These are phyloP conservation scores for Hymenoscyphus scutula DNA, from an alignment of 2,329 filamentous ascomycete genomes.

Conservation along the genomic window DNA sequence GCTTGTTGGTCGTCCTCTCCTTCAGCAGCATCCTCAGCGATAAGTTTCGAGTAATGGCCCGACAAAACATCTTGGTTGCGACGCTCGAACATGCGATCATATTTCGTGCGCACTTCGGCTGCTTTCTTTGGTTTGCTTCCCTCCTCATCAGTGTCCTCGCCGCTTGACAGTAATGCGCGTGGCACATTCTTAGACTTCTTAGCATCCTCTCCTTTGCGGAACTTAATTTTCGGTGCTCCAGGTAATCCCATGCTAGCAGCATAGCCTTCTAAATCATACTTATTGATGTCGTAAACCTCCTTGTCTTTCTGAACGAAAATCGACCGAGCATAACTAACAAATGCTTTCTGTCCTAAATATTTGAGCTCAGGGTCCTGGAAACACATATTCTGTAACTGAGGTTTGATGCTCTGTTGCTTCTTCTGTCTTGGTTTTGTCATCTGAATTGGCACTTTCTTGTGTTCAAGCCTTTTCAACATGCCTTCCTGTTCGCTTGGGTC, in stretches of 20 bases:
- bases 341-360: constrained; percentile 93
- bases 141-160: constrained; percentile 58
- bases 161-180: constrained; percentile 62
- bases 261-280: constrained; percentile 81
- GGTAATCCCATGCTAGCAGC: constrained; percentile 84
- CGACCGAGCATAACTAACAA: constrained; percentile 84
- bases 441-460: constrained; percentile 86
- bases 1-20: constrained; percentile 44
- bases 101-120: constrained; percentile 81
- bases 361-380: constrained; percentile 94
- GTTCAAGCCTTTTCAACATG: constrained; percentile 82
- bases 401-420: constrained; percentile 83
- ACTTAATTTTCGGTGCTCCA: constrained; percentile 89
- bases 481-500: constrained; percentile 89
- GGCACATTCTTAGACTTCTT: constrained; percentile 87
- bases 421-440: constrained; percentile 82
- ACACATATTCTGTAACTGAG: constrained; percentile 88
- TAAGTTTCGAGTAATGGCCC: constrained; percentile 87
- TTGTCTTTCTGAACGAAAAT: constrained; percentile 89
- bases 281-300: constrained; percentile 80
- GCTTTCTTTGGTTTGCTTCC: constrained; percentile 56
- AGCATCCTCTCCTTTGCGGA: constrained; percentile 83
- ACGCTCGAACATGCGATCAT: constrained; percentile 96
- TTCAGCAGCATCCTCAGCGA: constrained; percentile 56
- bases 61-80: constrained; percentile 94